Base-by-base conservation (phyloP, 2,329 filamentous ascomycete species). In the Nothophaeocryptopus gaeumannii region DNA sequence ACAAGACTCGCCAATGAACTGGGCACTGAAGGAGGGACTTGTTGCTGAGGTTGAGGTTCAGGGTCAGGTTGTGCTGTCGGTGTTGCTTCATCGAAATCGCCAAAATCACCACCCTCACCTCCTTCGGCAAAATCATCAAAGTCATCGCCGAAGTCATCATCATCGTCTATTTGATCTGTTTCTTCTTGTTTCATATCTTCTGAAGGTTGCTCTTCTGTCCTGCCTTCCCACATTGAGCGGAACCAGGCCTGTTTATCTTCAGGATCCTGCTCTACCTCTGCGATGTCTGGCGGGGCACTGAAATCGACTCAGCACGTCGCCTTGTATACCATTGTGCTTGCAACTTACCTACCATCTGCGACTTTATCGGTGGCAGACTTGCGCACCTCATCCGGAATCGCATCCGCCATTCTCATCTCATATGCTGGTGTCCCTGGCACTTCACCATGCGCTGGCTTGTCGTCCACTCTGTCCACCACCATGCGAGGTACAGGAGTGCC, bases 131-230 rank as follows among this genome's bases (percentile, higher is more conserved):
- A 81, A 54, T 84, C 78, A 64, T 83, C 83, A 70, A 88, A 88
- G 63, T 88, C 84, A 55, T 82, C 83, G 45, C 80, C 81, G 67
- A 83, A 82, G 58, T 85, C 86, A 64, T 86, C 84, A 69, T 89
- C 89, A 62, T 88, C 85, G 45, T 69, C 68, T 13, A 72, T 76
- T 58, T 75, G 75, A 38, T 56, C 46, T 34, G 51, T 52, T 41
- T 54, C 36, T 45, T 38, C 29, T 15, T 29, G 39, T 40, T 43
- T 39, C 15, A 51, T 39, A 39, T 43, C 39, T 34, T 47, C 47
- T 37, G 56, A 50, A 37, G 43, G 42, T 13, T 59, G 43, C 41
- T 56, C 55, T 31, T 59, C 38, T 35, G 50, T 30, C 34, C 58
- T 51, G 8, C 53, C 57, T 39, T 64, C 61, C 64, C 64, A 67